Evolutionary conservation across 1,139 yeast genomes (phyloP).

Genomic region (Candida sp.): DNA sequence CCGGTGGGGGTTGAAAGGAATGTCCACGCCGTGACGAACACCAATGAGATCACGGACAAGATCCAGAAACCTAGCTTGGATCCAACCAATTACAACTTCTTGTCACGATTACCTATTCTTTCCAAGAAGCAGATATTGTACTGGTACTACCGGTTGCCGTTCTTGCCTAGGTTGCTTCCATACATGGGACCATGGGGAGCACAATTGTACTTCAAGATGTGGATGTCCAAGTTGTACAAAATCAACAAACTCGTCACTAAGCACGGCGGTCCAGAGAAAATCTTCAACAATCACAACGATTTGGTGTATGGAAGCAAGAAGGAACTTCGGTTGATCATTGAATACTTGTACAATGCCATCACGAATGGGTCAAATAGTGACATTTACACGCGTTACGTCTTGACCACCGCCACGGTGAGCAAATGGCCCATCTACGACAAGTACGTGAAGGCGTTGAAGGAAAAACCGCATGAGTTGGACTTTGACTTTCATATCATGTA

Average conservation of each 20-base stretch:
- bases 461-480: slow-evolving; percentile 19
- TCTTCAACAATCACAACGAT: slow-evolving; percentile 31
- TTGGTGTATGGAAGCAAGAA: slow-evolving; percentile 42
- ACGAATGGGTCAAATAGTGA: slow-evolving; percentile 68
- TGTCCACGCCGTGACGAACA: slow-evolving; percentile 61
- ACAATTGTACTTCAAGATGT: slow-evolving; percentile 43
- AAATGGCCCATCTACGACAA: slow-evolving; percentile 77
- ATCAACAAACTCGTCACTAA: slow-evolving; percentile 45
- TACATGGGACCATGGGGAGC: slow-evolving; percentile 58
- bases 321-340: slow-evolving; percentile 52
- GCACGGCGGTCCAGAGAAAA: slow-evolving; percentile 33
- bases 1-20: slow-evolving; percentile 92
- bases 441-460: slow-evolving; percentile 33
- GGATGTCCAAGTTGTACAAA: slow-evolving; percentile 49
- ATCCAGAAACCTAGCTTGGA: slow-evolving; percentile 37
- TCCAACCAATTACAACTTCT: slow-evolving; percentile 38
- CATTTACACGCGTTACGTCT: slow-evolving; percentile 61
- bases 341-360: slow-evolving; percentile 64
- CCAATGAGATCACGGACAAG: slow-evolving; percentile 17
- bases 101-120: slow-evolving; percentile 51
- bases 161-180: slow-evolving; percentile 47
- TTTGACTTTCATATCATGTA: slow-evolving; percentile 64
- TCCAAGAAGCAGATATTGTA: slow-evolving; percentile 27
- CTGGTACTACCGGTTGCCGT: slow-evolving; percentile 49
- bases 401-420: slow-evolving; percentile 81